Evolutionary conservation across 2,329 filamentous ascomycete genomes (phyloP).

Genomic region (Epichloe glyceriae): DNA sequence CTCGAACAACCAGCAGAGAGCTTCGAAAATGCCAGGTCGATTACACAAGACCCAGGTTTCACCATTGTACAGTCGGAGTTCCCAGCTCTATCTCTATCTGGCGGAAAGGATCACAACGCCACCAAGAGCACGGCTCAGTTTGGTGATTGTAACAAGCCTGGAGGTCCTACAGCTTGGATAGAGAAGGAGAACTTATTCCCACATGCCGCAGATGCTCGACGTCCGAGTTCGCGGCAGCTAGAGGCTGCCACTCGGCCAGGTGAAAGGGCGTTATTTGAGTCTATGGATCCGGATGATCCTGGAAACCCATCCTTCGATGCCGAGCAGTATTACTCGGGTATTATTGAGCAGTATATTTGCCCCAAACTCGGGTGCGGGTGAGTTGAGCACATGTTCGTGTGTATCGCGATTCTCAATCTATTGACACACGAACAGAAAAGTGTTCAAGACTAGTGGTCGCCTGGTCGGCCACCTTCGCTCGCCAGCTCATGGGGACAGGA

Average conservation of each 20-base stretch:
- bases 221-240: conserved; percentile 11
- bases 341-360: conserved; percentile 36
- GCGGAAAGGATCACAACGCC: not conserved
- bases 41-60: not conserved
- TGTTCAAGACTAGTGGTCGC: conserved; percentile 19
- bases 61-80: not conserved
- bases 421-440: conserved; percentile 21
- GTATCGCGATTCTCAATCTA: too few species aligned
- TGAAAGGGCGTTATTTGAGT: conserved; percentile 5
- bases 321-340: conserved; percentile 30
- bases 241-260: conserved; percentile 7
- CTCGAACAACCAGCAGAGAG: not conserved
- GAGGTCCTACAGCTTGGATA: not conserved
- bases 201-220: conserved; percentile 9
- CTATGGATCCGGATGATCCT: conserved; percentile 29
- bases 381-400: conserved; percentile 10
- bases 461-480: conserved; percentile 33
- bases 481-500: conserved; percentile 22
- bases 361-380: conserved; percentile 40
- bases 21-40: not conserved
- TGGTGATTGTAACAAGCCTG: not conserved
- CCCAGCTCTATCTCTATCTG: not conserved
- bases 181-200: not conserved
- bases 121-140: not conserved
- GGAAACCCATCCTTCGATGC: conserved; percentile 32